Evolutionary conservation across 2,329 filamentous ascomycete genomes (phyloP), one percentile per base, ranked within the genome.

Genomic region (Fusarium sp.): DNA sequence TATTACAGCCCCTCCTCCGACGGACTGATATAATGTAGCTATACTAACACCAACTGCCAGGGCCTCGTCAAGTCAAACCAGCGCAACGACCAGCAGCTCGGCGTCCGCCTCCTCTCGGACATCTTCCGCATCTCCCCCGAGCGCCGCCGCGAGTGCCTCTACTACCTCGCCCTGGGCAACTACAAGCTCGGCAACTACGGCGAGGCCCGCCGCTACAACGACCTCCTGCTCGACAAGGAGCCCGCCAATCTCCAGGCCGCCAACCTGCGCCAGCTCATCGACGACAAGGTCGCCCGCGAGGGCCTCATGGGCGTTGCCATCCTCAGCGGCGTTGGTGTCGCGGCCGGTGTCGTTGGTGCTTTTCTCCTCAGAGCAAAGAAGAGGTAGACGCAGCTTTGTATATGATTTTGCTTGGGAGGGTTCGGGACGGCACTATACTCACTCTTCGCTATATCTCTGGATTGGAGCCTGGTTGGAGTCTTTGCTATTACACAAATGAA

Each of bases 101-200:
- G 94, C 71, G 93, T 98, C 64, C 92, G 92, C 67, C 87, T 98
- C 31, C 89, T 98, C 57, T 93, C 92, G 70, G 94, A 98, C 70
- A 99, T 99, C 79, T 99, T 98, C 84, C 92, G 94, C 75, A 89
- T 89, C 57, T 91, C 92, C 32, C 93, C 92, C 67, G 95, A 98
- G 78, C 91, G 95, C 70, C 90, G 95, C 74, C 90, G 95, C 73
- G 95, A 99, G 84, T 99, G 95, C 75, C 91, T 99, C 61, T 99
- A 97, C 83, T 99, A 99, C 79, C 88, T 99, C 50, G 95, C 92
- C 25, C 86, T 99, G 29, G 95, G 95, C 64, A 97, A 98, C 83
- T 98, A 94, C 86, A 98, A 98, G 82, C 87, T 99, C 42, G 94
- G 93, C 61, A 98, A 97, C 83, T 99, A 97, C 77, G 93, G 89